phyloP scores from a whole-genome alignment of 1,284 basidiomycete species.

The Porodaedalea pini region DNA sequence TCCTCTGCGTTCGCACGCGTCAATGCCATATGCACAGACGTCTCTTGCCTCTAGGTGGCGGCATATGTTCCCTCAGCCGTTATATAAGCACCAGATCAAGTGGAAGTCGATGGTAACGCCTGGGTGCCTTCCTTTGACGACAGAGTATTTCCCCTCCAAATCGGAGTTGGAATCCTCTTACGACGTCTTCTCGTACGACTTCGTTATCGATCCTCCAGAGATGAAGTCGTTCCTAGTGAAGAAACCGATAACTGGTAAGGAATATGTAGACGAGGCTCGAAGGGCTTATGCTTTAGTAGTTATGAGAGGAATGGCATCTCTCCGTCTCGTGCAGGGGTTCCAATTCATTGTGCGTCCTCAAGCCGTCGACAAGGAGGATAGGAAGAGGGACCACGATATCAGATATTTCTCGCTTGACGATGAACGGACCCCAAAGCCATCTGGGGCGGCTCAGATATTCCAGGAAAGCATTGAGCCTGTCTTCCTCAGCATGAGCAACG shows the following conservation, averaged over 20 bases:
- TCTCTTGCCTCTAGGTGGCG: conserved; percentile 85
- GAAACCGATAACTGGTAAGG: conserved; percentile 47
- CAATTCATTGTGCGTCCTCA: conserved; percentile 75
- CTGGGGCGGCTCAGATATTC: conserved; percentile 72
- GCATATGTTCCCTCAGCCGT: conserved; percentile 75
- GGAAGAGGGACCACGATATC: conserved; percentile 30
- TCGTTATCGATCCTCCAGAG: conserved; percentile 72
- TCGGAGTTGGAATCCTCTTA: conserved; percentile 77
- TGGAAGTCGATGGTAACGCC: conserved; percentile 87
- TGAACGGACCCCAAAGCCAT: conserved; percentile 51
- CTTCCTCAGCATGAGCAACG: conserved; percentile 92
- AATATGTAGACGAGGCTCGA: conserved; percentile 50
- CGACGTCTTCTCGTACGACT: conserved; percentile 78
- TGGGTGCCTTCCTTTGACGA: conserved; percentile 86
- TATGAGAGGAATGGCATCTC: conserved; percentile 91
- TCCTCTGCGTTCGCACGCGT: conserved; percentile 57
- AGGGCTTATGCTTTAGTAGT: conserved; percentile 77
- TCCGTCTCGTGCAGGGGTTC: conserved; percentile 93
- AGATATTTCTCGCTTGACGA: conserved; percentile 58
- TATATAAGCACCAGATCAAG: conserved; percentile 87
- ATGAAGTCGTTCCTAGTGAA: conserved; percentile 80
- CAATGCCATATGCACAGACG: conserved; percentile 57
- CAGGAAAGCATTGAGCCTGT: conserved; percentile 69
- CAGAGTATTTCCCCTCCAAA: conserved; percentile 81
- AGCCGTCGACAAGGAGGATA: conserved; percentile 28